Evolutionary conservation across 495 filamentous ascomycete genomes (phyloP).

Genomic region (Penicillium nucicola): DNA sequence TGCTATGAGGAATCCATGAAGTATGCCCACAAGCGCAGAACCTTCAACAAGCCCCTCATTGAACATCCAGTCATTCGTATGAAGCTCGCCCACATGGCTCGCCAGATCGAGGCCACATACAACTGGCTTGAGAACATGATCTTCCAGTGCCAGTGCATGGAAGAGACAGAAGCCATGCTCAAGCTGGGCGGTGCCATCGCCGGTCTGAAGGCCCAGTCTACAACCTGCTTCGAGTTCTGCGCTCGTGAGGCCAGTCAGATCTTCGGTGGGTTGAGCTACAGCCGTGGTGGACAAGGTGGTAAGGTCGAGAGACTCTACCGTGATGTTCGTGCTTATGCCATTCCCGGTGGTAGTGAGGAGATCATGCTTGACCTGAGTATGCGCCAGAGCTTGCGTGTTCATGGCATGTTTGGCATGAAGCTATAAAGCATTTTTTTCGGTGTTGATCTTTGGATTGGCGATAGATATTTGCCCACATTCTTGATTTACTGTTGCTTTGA

Average conservation of each 20-base stretch:
- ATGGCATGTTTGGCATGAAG: slow-evolving; percentile 94
- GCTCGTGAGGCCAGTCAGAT: slow-evolving; percentile 96
- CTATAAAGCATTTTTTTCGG: slow-evolving; percentile 50
- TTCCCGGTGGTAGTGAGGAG: slow-evolving; percentile 94
- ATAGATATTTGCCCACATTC: background rate
- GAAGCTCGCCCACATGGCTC: slow-evolving; percentile 96
- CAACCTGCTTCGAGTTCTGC: slow-evolving; percentile 94
- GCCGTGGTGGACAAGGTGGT: slow-evolving; percentile 86
- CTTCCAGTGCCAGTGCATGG: slow-evolving; percentile 90
- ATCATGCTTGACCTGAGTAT: slow-evolving; percentile 99
- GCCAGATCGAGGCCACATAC: slow-evolving; percentile 94
- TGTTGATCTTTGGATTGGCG: background rate
- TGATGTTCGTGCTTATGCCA: slow-evolving; percentile 97
- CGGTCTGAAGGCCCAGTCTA: slow-evolving; percentile 87
- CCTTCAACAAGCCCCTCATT: slow-evolving; percentile 93
- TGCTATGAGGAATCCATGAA: slow-evolving; percentile 96
- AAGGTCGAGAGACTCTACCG: slow-evolving; percentile 96
- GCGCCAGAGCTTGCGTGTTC: slow-evolving; percentile 84
- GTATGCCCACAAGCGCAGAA: slow-evolving; percentile 93
- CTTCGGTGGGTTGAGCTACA: slow-evolving; percentile 93
- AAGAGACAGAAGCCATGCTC: slow-evolving; percentile 92
- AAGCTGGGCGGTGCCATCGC: slow-evolving; percentile 94
- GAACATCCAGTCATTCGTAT: slow-evolving; percentile 96
- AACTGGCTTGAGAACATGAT: slow-evolving; percentile 97
- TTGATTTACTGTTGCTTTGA: background rate